Percentiles rank a stretch among this genome's conserved stretches.
phyloP scores from a whole-genome alignment of 495 filamentous ascomycete species.

The Podospora comata region DNA sequence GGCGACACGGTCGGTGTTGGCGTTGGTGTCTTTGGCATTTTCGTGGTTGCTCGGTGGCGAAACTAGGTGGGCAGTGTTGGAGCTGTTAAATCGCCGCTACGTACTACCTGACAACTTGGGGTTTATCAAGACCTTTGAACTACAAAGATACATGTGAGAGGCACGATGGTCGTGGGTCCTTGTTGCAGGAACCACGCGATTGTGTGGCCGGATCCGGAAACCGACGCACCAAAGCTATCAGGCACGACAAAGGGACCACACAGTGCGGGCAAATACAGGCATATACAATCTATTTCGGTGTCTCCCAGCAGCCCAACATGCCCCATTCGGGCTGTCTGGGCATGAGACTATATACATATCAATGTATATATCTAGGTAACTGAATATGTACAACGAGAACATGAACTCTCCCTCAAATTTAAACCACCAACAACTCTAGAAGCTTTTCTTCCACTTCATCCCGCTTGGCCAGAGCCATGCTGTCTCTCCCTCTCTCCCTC shows the following conservation, averaged over 20 bases:
- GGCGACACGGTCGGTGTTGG: not conserved
- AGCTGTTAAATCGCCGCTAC: not conserved
- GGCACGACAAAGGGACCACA: not conserved
- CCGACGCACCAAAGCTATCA: not conserved
- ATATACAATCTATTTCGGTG: not conserved
- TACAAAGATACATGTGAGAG: not conserved
- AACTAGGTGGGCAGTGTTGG: not conserved
- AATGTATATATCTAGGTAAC: too few species aligned
- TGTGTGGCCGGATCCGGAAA: not conserved
- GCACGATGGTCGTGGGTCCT: not conserved
- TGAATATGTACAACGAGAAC: not conserved
- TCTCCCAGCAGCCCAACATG: too few species aligned
- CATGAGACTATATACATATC: not conserved
- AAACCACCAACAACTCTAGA: not conserved
- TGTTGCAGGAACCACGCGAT: not conserved
- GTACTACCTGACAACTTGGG: not conserved
- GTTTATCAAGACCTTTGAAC: not conserved
- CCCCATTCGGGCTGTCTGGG: too few species aligned
- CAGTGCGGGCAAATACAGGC: not conserved
- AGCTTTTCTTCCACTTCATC: not conserved
- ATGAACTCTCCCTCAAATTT: too few species aligned
- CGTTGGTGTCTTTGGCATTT: not conserved
- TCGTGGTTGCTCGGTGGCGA: not conserved
- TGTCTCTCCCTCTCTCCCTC: not conserved
- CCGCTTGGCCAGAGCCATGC: too few species aligned